Evolutionary conservation across 2,329 filamentous ascomycete genomes (phyloP), one percentile per base, ranked within the genome.

Genomic region (Penicillium sp.): DNA sequence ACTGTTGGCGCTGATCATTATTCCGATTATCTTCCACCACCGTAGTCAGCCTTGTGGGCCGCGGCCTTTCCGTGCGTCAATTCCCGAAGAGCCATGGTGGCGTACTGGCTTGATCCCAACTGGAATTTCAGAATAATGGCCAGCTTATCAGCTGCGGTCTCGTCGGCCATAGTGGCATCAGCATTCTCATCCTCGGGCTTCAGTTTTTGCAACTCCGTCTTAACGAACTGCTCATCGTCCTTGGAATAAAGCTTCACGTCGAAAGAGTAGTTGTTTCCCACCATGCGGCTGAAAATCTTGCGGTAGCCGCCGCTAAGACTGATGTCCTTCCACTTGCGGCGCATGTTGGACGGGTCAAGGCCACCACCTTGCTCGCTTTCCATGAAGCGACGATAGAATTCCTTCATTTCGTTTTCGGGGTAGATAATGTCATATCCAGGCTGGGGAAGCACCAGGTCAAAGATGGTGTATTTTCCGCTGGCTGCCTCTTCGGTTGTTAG

Each of bases 351-450:
- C 0, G 94, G 93, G 72, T 96, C 87, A 13, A 99, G 81, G 1
- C 80, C 78, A 12, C 93, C 93, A 60, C 94, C 93, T 61, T 85
- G 83, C 48, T 89, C 83, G 51, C 83, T 89, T 33, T 78, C 84
- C 96, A 99, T 99, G 77, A 97, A 96, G 2, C 85, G 82, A 62
- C 83, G 83, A 77, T 97, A 99, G 73, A 89, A 96, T 3, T 85
- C 81, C n/a, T 89, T 91, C 61, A 96, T 86, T 36, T 86, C 85
- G 73, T 99, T 97, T 23, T 81, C 72, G 0, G 94, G 94, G 71
- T 97, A 99, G 36, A 90, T 75, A 39, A 97, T 85, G 66, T 96
- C 92, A 77, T 87, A 97, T 19, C 94, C 94, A 0, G 94, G 94
- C n/a, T 89, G 87, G 3, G 96, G 93, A 2, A 99, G 82, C 13